A percentile compares a stretch with the other conserved stretches of the same genome.
Evolutionary conservation across 1,139 yeast species (phyloP).

Genomic region (Ashbya aceris): DNA sequence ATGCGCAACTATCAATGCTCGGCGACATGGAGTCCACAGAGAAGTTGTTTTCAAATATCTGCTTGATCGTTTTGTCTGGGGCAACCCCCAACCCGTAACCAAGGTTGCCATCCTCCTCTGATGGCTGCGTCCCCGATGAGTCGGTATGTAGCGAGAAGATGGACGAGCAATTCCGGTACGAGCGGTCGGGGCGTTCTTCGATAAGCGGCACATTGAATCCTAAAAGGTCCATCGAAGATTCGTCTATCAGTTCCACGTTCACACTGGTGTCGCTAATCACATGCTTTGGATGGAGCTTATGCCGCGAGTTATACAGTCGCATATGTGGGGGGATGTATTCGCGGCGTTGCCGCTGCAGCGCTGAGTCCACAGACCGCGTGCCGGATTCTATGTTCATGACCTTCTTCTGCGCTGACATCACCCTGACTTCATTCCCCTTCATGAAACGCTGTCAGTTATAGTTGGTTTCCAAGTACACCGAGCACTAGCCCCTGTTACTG

Average conservation of each 20-base stretch:
- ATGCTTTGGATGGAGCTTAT: slow-evolving; percentile 3
- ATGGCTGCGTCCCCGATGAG: background rate
- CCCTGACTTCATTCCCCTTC: too few species aligned
- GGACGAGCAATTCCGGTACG: slow-evolving; percentile 5
- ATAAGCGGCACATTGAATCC: slow-evolving; percentile 3
- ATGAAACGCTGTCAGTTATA: too few species aligned
- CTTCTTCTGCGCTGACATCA: too few species aligned
- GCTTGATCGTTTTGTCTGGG: background rate
- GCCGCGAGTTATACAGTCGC: slow-evolving; percentile 5
- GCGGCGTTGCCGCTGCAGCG: too few species aligned
- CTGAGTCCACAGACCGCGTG: too few species aligned
- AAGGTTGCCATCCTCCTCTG: background rate
- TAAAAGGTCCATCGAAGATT: background rate
- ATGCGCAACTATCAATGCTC: background rate
- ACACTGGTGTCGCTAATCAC: background rate
- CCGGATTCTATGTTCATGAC: too few species aligned
- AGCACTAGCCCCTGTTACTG: too few species aligned
- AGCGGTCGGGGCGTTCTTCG: background rate
- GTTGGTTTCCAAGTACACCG: too few species aligned
- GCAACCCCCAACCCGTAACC: background rate
- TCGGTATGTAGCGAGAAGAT: slow-evolving; percentile 2
- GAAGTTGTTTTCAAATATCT: background rate
- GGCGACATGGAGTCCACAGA: background rate
- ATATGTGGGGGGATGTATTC: slow-evolving; percentile 4
- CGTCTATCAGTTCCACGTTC: background rate